Evolutionary conservation across 2,329 filamentous ascomycete genomes (phyloP), one percentile per base, ranked within the genome.

Genomic region (Cadophora gregata): DNA sequence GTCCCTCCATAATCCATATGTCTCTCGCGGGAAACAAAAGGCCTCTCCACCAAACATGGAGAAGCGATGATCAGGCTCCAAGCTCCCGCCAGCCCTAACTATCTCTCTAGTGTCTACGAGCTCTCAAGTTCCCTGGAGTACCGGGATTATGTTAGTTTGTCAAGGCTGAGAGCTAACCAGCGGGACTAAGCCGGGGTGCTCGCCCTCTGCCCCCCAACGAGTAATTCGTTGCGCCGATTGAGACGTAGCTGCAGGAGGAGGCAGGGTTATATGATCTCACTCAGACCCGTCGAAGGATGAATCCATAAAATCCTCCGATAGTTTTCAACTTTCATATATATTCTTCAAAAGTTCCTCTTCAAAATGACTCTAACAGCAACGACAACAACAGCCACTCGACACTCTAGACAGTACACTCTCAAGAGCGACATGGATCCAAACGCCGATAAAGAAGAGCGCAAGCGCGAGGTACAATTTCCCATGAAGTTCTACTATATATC

Each of bases 371-470:
- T 62, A 19, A 65, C 66, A 61, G 69, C 70, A 55, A 71, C 71
- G 31, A 33, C 31, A 29, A 64, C 68, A 38, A 71, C 70, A 27
- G 62, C 68, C 31, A 69, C 66, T 27, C 64, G 67, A 55, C 66
- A 72, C 53, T 69, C 72, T 19, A 72, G 63, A 60, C 71, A 72
- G 24, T 75, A 74, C 51, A 70, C 70, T n/a, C 66, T 72, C 65
- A 63, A 68, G 50, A 66, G 45, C 59, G 68, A 62, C 47, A 77
- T 77, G 75, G 74, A 77, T 63, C 72, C 74, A 25, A 27, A 70
- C 56, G 70, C 66, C 45, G 76, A 77, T 56, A 77, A 77, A 72
- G 76, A 77, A 71, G 75, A 77, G 60, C 74, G 75, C 63, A 77
- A 77, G 66, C 74, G 76, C 70, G 76, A 77, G 71, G 76, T 76